Conservation (phyloP, 1,139 yeast species). For the Magnusiomyces tetraspermus region DNA sequence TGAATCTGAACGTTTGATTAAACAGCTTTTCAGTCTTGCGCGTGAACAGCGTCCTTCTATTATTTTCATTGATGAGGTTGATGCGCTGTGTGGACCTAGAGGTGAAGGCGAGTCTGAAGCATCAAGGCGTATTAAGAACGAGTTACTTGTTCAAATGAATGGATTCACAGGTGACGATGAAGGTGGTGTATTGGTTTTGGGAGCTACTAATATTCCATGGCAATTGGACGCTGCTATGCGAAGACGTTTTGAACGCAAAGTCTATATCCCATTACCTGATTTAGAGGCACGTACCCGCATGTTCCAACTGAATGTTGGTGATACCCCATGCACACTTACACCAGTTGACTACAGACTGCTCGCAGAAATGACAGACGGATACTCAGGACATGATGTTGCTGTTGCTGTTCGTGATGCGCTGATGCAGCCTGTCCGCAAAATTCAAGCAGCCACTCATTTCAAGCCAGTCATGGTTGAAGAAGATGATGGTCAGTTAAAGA, state of each 20-base stretch:
- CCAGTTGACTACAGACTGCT: slow-evolving; percentile 65
- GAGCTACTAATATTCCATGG: slow-evolving; percentile 99
- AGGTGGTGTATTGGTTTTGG: slow-evolving; percentile 84
- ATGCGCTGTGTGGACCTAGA: slow-evolving; percentile 95
- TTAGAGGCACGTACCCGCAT: slow-evolving; percentile 80
- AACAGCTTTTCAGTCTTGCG: slow-evolving; percentile 91
- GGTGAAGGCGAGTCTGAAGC: slow-evolving; percentile 99
- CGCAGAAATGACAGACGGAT: slow-evolving; percentile 94
- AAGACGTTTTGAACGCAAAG: slow-evolving; percentile 90
- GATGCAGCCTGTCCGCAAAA: slow-evolving; percentile 95
- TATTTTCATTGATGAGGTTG: slow-evolving; percentile 95
- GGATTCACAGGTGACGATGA: slow-evolving; percentile 91
- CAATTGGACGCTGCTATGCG: slow-evolving; percentile 96
- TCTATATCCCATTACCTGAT: slow-evolving; percentile 91
- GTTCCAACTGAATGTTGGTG: slow-evolving; percentile 91
- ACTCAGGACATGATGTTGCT: slow-evolving; percentile 95
- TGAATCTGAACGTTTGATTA: slow-evolving; percentile 89
- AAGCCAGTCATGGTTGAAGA: slow-evolving; percentile 36
- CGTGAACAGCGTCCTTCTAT: slow-evolving; percentile 91
- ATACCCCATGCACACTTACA: slow-evolving; percentile 72
- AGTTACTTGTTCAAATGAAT: slow-evolving; percentile 93
- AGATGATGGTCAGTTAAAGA: slow-evolving; percentile 31
- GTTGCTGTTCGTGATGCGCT: slow-evolving; percentile 95
- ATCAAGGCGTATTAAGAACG: slow-evolving; percentile 90
- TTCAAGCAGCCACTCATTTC: slow-evolving; percentile 95